Base-by-base conservation (phyloP, 176 grass and related monocot species). In the Eragrostis nindensis region DNA sequence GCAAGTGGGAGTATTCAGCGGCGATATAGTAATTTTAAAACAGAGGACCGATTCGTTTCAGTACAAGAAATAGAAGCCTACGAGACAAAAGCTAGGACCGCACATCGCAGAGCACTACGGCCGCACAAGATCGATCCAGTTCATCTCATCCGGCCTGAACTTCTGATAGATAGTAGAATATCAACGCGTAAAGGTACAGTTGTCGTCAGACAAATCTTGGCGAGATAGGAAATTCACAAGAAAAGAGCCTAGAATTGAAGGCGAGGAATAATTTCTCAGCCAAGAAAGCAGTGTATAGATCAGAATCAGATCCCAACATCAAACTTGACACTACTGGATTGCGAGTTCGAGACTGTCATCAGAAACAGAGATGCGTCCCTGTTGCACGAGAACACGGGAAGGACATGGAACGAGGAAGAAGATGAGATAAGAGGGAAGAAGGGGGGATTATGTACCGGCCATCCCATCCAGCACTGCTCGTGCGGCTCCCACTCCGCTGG, bases 401-500 rank as follows among this genome's bases (percentile, higher is more conserved):
- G 30, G 1, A 18, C 25, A 55, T 19, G 9, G 57, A 14, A 45
- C 38, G 1, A 19, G 24, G n/a, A 42, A 25, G 75, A 25, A 16
- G 25, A 45, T 42, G 4, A 18, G 5, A 27, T 43, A 18, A 71
- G 5, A 7, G 18, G 27, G 47, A 8, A 25, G 12, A 12, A 16
- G 38, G 68, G 66, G 17, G 13, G 53, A 38, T 57, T 57, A 80
- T 73, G 50, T 75, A 98, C 95, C 15, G 95, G 92, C 95, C 95
- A 98, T n/a, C 92, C 92, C 70, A 98, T 94, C 95, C 95, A 98
- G 78, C 92, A 91, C 86, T 89, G 92, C n/a, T 81, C 73, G 75
- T 98, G 95, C 52, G 55, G 82, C 76, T 98, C 95, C 95, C 95
- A 98, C 88, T 98, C 95, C 10, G 95, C 92, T 39, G 95, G 92